Percentiles rank a stretch among this genome's conserved stretches.
Evolutionary conservation across 2,329 filamentous ascomycete species (phyloP).

Genomic region (Chaetomium sp.): DNA sequence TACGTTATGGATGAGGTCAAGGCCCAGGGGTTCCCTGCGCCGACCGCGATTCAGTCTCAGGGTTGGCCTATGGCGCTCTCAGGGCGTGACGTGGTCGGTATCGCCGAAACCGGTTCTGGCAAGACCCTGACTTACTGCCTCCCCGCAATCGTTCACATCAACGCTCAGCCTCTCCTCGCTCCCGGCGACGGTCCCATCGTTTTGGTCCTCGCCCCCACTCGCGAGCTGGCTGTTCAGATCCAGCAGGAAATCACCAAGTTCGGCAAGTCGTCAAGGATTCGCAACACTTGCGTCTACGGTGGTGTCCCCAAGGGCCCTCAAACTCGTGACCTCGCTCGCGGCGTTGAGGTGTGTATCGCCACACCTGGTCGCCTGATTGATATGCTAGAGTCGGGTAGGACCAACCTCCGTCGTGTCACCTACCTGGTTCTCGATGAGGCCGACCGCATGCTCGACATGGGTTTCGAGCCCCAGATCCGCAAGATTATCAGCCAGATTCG

Average conservation of each 20-base stretch:
- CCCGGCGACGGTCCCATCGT: slow-evolving; percentile 97
- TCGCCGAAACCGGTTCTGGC: slow-evolving; percentile 98
- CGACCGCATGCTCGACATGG: slow-evolving; percentile 99
- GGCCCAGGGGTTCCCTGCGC: slow-evolving; percentile 90
- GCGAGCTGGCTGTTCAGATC: slow-evolving; percentile 97
- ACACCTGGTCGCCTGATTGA: slow-evolving; percentile 97
- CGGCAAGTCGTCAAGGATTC: slow-evolving; percentile 94
- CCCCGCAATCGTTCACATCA: slow-evolving; percentile 98
- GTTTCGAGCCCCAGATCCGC: slow-evolving; percentile 98
- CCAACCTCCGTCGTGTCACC: slow-evolving; percentile 95
- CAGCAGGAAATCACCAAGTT: slow-evolving; percentile 99
- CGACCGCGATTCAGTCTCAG: slow-evolving; percentile 96
- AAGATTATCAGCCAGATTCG: slow-evolving; percentile 98
- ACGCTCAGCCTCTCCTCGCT: slow-evolving; percentile 93
- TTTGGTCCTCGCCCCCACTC: slow-evolving; percentile 90
- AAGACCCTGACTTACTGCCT: slow-evolving; percentile 99
- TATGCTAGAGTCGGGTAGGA: slow-evolving; percentile 97
- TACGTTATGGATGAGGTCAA: slow-evolving; percentile 99
- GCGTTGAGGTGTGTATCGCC: slow-evolving; percentile 98
- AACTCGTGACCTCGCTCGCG: slow-evolving; percentile 90
- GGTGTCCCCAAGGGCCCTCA: slow-evolving; percentile 98
- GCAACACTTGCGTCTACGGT: slow-evolving; percentile 98
- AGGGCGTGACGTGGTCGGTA: slow-evolving; percentile 96
- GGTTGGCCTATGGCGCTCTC: slow-evolving; percentile 99
- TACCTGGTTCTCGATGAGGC: slow-evolving; percentile 98